phyloP scores from a whole-genome alignment of 108 stramenopile species.

The Seminavis robusta region DNA sequence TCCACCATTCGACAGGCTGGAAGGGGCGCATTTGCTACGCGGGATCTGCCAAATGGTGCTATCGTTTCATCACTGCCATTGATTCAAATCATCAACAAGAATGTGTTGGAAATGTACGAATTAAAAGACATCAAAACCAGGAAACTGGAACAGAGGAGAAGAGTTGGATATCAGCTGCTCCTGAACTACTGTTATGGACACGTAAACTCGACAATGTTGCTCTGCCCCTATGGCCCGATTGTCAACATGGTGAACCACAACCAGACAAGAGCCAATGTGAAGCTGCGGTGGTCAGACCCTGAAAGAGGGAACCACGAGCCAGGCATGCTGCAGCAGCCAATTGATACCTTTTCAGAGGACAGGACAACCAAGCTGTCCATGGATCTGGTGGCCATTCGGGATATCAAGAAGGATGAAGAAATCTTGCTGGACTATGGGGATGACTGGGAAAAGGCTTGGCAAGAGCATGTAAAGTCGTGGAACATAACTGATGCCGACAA shows the following conservation, averaged over 20 bases:
- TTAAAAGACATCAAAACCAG: conserved; percentile 1
- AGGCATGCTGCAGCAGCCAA: too few relatives aligned
- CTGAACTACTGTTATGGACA: conserved; percentile 51
- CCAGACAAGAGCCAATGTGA: conserved; percentile 4
- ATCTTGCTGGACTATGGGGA: conserved; percentile 64
- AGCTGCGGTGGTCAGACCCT: conserved; percentile 12
- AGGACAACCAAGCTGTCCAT: conserved; percentile 9
- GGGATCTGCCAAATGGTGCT: conserved; percentile 23
- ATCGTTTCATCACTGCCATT: conserved; percentile 45
- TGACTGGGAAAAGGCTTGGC: conserved; percentile 65
- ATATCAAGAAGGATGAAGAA: conserved; percentile 55
- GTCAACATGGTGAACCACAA: conserved; percentile 47
- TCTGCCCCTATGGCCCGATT: conserved; percentile 33
- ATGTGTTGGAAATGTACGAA: conserved; percentile 30
- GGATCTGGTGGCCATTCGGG: conserved; percentile 43
- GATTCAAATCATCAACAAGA: conserved; percentile 38
- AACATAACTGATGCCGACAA: neutral
- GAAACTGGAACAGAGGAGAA: neutral
- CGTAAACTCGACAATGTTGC: conserved; percentile 24
- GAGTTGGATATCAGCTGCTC: conserved; percentile 24
- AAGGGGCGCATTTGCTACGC: conserved; percentile 53
- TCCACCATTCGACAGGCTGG: conserved; percentile 34
- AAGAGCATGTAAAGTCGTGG: conserved; percentile 23
- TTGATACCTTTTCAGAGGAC: conserved; percentile 5
- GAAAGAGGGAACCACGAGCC: conserved; percentile 24